Conservation (phyloP, 768 basidiomycete species). For the Phlegmacium glaucopus region DNA sequence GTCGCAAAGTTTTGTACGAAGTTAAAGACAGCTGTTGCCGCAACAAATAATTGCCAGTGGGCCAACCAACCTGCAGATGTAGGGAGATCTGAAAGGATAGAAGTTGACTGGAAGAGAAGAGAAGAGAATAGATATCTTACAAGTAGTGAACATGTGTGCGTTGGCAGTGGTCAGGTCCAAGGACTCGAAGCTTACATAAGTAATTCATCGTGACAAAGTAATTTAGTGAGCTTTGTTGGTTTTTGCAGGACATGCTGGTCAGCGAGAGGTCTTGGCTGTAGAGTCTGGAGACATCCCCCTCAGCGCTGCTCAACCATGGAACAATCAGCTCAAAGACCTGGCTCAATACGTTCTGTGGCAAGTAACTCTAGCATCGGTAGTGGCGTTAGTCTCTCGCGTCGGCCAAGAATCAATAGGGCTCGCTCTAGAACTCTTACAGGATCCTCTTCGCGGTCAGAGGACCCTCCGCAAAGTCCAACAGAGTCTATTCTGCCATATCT, state of each 20-base stretch:
- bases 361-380: slow-evolving; percentile 50
- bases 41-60: slow-evolving; percentile 84
- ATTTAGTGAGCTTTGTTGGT: neutral
- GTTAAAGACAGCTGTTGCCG: slow-evolving; percentile 81
- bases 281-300: neutral
- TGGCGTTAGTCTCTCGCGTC: slow-evolving; percentile 48
- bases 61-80: slow-evolving; percentile 70
- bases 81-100: slow-evolving; percentile 50
- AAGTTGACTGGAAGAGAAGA: neutral
- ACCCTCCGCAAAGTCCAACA: slow-evolving; percentile 18
- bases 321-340: slow-evolving; percentile 22
- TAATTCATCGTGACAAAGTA: neutral
- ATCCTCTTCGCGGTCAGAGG: slow-evolving; percentile 21
- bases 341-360: slow-evolving; percentile 44
- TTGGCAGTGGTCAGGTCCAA: too few species aligned
- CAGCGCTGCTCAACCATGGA: slow-evolving; percentile 13
- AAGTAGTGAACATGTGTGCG: slow-evolving; percentile 15
- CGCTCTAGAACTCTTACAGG: slow-evolving; percentile 51
- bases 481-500: slow-evolving; percentile 34
- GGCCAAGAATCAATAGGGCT: slow-evolving; percentile 44
- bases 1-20: slow-evolving; percentile 79
- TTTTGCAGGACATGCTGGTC: slow-evolving; percentile 10
- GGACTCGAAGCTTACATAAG: too few species aligned
- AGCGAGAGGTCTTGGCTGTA: neutral
- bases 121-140: slow-evolving; percentile 13